A percentile compares a stretch with the other conserved stretches of the same genome.
Conservation (phyloP, 2,329 filamentous ascomycete species). For the Lachnellula arida region DNA sequence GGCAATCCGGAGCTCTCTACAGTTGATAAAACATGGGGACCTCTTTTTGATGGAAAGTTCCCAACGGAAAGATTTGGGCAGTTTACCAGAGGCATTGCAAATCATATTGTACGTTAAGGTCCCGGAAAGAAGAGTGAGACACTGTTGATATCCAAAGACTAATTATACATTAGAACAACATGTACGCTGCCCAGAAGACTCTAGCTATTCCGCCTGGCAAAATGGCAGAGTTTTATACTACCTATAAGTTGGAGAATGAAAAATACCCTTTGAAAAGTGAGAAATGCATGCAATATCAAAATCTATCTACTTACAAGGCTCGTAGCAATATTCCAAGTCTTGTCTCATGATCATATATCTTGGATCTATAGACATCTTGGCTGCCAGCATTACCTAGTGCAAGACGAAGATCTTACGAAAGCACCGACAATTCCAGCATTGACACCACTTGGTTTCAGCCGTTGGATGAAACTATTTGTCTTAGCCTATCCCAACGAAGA, state of each 20-base stretch:
- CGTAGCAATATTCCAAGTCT: conserved; percentile 5
- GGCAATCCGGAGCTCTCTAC: background rate
- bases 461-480: conserved; percentile 66
- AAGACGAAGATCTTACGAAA: conserved; percentile 42
- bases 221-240: conserved; percentile 65
- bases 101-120: conserved; percentile 58
- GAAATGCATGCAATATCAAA: conserved; percentile 19
- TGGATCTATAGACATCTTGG: conserved; percentile 48
- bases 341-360: conserved; percentile 45
- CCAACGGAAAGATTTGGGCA: conserved; percentile 53
- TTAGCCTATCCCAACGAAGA: conserved; percentile 71
- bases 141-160: background rate
- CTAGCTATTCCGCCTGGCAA: conserved; percentile 70
- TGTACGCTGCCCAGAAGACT: conserved; percentile 59
- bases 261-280: conserved; percentile 62
- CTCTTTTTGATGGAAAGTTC: background rate
- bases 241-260: conserved; percentile 58
- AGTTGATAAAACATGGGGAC: background rate
- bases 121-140: too few relatives aligned
- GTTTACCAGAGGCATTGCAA: conserved; percentile 65
- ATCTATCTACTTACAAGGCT: background rate
- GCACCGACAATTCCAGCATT: conserved; percentile 56
- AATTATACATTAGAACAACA: conserved; percentile 52
- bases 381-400: conserved; percentile 58
- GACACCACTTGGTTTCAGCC: conserved; percentile 57